phyloP scores from a whole-genome alignment of 495 filamentous ascomycete species.

The Annulohypoxylon nitens region DNA sequence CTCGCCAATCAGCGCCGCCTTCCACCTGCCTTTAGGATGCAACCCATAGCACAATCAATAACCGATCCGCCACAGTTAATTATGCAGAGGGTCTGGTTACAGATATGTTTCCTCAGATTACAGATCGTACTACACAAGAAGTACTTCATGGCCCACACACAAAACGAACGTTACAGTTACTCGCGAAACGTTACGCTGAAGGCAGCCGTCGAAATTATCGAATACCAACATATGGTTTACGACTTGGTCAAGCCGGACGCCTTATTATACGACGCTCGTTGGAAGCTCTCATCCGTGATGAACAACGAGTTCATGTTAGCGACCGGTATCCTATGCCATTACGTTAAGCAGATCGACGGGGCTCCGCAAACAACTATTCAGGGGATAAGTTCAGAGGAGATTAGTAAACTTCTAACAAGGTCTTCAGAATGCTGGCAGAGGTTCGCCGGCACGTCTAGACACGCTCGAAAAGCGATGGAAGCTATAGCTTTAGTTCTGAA shows the following conservation, averaged over 20 bases:
- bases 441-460: constrained; percentile 34
- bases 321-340: constrained; percentile 56
- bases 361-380: constrained; percentile 25
- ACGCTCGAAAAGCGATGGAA: constrained; percentile 40
- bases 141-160: constrained; percentile 46
- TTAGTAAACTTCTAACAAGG: constrained; percentile 34
- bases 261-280: constrained; percentile 51
- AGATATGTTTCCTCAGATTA: constrained; percentile 47
- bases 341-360: constrained; percentile 43
- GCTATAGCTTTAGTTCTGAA: constrained; percentile 38
- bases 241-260: constrained; percentile 52
- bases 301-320: constrained; percentile 56
- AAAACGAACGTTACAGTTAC: constrained; percentile 45
- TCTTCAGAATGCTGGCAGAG: constrained; percentile 41
- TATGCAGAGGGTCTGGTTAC: constrained; percentile 52
- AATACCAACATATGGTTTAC: constrained; percentile 53
- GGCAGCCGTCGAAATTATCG: constrained; percentile 52
- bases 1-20: constrained; percentile 48
- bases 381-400: constrained; percentile 19
- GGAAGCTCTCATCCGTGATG: constrained; percentile 53
- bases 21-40: constrained; percentile 50
- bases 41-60: constrained; percentile 53
- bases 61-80: constrained; percentile 52
- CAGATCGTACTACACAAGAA: constrained; percentile 52
- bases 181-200: constrained; percentile 50